These are phyloP conservation scores for Neonectria punicea DNA, from an alignment of 2,329 filamentous ascomycete species.

Conservation along the genomic window DNA sequence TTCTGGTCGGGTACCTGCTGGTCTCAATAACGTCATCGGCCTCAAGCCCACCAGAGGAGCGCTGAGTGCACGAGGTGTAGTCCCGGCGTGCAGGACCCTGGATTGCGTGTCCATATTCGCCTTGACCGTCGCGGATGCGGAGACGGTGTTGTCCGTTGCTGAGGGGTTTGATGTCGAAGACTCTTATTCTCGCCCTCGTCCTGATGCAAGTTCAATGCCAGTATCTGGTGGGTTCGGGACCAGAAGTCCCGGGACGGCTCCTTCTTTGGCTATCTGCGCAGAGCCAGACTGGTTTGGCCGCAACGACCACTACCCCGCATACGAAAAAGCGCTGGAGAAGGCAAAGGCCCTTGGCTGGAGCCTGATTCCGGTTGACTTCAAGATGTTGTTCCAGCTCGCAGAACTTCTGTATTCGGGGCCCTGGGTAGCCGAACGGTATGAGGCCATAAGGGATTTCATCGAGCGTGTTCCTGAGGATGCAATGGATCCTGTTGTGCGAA, in stretches of 20 bases:
- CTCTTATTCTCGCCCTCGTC: slow-evolving; percentile 59
- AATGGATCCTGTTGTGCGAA: slow-evolving; percentile 50
- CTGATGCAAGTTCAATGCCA: slow-evolving; percentile 7
- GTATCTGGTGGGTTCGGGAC: slow-evolving; percentile 45
- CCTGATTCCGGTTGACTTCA: slow-evolving; percentile 58
- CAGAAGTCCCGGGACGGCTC: slow-evolving; percentile 28
- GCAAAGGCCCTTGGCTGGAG: slow-evolving; percentile 53
- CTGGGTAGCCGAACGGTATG: slow-evolving; percentile 67
- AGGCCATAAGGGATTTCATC: slow-evolving; percentile 61
- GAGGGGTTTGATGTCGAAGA: slow-evolving; percentile 61
- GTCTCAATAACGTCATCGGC: slow-evolving; percentile 64
- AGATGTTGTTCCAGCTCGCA: slow-evolving; percentile 61
- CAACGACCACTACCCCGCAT: slow-evolving; percentile 52
- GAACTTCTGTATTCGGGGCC: slow-evolving; percentile 66
- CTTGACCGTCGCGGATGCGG: slow-evolving; percentile 59
- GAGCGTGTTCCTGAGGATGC: slow-evolving; percentile 40
- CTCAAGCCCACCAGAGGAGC: slow-evolving; percentile 64
- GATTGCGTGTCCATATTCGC: slow-evolving; percentile 68
- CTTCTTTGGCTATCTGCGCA: slow-evolving; percentile 54
- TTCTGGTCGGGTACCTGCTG: slow-evolving; percentile 63
- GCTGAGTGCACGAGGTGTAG: slow-evolving; percentile 59
- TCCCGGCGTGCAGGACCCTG: slow-evolving; percentile 66
- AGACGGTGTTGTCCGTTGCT: slow-evolving; percentile 59
- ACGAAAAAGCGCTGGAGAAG: slow-evolving; percentile 53
- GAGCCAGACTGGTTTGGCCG: slow-evolving; percentile 51